Evolutionary conservation across 2,329 filamentous ascomycete genomes (phyloP), one percentile per base, ranked within the genome.

Genomic region (Hirsutella thompsonii): DNA sequence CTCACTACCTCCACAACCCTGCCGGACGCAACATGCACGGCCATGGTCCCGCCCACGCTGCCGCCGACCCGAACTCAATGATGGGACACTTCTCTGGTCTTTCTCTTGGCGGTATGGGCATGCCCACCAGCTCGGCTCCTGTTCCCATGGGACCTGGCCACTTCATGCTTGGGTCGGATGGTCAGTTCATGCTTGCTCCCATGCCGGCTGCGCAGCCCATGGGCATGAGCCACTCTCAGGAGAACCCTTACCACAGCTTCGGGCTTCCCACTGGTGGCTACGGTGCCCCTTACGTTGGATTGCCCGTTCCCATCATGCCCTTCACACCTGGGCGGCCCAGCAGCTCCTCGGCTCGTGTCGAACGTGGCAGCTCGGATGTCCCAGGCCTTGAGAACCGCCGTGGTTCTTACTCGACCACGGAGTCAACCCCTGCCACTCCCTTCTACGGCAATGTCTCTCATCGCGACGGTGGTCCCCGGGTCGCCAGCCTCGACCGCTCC

Each of bases 401-500:
- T 40, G 76, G 74, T 14, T 81, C 78, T 2, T 81, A 81, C 57
- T 81, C 78, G 1, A 81, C 78, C 21, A 81, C 70, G 4, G 78
- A 81, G 57, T 82, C 78, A 8, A 72, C 75, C 20, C 73, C 77
- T 3, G 72, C 78, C 4, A 83, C 76, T 23, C 79, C 81, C 0
- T 77, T 76, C 52, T 81, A 80, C 48, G 73, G 71, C 42, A 68
- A 69, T 39, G 61, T 71, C 47, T 66, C 69, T 29, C 73, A 76
- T 42, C 70, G 76, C 30, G 76, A 83, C 44, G 71, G 70, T 51
- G 74, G 70, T 34, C 67, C 74, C 41, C 70, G 75, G 20, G 69
- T 81, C 46, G 71, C 74, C 34, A 68, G 57, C 30, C 58, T 76
- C 51, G 78, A 83, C 51, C 71, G 76, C 18, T 80, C 79, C 10